These are phyloP conservation scores for Cladosporium sp. DNA, from an alignment of 2,329 filamentous ascomycete genomes.

Conservation along the genomic window DNA sequence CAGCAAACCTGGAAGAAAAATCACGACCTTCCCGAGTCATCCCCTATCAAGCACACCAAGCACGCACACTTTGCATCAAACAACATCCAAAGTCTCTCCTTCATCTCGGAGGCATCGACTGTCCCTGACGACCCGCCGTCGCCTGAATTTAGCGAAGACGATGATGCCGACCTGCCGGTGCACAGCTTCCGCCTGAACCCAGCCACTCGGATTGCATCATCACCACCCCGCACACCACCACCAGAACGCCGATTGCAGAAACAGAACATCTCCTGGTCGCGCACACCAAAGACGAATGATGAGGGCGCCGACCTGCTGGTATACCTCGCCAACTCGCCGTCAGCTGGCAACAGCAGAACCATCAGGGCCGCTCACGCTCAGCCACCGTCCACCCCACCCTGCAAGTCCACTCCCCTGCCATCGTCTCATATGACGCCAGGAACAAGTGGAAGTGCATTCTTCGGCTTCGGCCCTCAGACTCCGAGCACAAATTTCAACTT, in stretches of 20 bases:
- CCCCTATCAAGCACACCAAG: conserved; percentile 71
- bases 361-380: conserved; percentile 10
- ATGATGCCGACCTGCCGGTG: conserved; percentile 72
- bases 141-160: conserved; percentile 64
- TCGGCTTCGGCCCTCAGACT: conserved; percentile 62
- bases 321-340: conserved; percentile 87
- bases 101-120: conserved; percentile 66
- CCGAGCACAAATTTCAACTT: conserved; percentile 87
- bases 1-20: conserved; percentile 68
- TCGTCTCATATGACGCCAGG: conserved; percentile 86
- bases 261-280: conserved; percentile 35
- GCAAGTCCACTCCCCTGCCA: conserved; percentile 55
- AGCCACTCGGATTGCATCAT: conserved; percentile 54
- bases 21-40: conserved; percentile 75
- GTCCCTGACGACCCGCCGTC: conserved; percentile 57
- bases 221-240: conserved; percentile 77
- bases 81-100: conserved; percentile 67
- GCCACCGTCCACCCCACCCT: conserved; percentile 50
- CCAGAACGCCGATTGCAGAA: conserved; percentile 37
- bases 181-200: conserved; percentile 61
- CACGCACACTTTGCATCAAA: conserved; percentile 66
- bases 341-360: conserved; percentile 59
- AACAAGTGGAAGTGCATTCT: conserved; percentile 50
- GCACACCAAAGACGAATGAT: conserved; percentile 58
- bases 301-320: conserved; percentile 81